These are phyloP conservation scores for Monosporascus sp. DNA, from an alignment of 2,329 filamentous ascomycete genomes.

Conservation along the genomic window DNA sequence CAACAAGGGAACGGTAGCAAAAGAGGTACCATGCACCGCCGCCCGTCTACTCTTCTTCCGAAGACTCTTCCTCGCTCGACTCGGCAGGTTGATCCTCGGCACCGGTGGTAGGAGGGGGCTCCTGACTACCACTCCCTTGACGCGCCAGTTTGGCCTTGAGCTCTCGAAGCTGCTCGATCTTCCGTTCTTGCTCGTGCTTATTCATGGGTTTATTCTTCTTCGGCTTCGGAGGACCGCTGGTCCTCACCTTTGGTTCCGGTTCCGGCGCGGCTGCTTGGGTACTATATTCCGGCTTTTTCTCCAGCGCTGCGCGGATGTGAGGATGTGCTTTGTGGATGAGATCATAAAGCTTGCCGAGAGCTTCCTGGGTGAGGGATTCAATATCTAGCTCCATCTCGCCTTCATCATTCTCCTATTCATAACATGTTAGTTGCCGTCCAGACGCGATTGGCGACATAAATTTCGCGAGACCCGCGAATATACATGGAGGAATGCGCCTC, in stretches of 20 bases:
- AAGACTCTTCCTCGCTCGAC: slow-evolving; percentile 23
- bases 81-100: slow-evolving; percentile 18
- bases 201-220: slow-evolving; percentile 77
- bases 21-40: neutral
- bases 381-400: slow-evolving; percentile 58
- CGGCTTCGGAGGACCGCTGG: slow-evolving; percentile 43
- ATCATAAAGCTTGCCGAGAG: slow-evolving; percentile 45
- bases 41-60: slow-evolving; percentile 22
- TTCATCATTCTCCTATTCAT: slow-evolving; percentile 48
- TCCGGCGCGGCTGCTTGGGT: slow-evolving; percentile 16
- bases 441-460: neutral
- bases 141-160: slow-evolving; percentile 48
- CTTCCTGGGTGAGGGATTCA: slow-evolving; percentile 51
- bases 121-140: slow-evolving; percentile 38
- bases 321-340: slow-evolving; percentile 36
- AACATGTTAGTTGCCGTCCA: slow-evolving; percentile 9
- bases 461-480: neutral
- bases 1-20: too few species aligned
- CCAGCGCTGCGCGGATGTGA: slow-evolving; percentile 26
- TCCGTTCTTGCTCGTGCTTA: slow-evolving; percentile 64
- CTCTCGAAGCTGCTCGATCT: slow-evolving; percentile 58
- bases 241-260: slow-evolving; percentile 18
- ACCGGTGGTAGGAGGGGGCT: slow-evolving; percentile 20
- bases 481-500: neutral
- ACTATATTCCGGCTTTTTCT: slow-evolving; percentile 27